Percentiles rank a stretch among this genome's conserved stretches.
Evolutionary conservation across 805 yeast species (phyloP).

Genomic region (Candida boidinii): DNA sequence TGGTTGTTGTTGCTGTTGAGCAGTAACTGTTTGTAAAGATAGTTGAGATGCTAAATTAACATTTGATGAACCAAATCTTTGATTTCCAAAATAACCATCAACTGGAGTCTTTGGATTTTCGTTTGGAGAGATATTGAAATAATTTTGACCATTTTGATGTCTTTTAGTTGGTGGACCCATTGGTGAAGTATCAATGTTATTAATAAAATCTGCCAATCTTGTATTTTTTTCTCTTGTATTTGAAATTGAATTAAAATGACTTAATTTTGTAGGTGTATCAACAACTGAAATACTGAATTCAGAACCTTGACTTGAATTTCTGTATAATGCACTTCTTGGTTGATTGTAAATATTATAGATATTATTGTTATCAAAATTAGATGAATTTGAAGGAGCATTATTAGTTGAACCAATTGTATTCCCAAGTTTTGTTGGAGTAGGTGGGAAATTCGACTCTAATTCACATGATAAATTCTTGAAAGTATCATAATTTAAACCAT

Average conservation of each 20-base stretch:
- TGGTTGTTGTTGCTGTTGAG: conserved; percentile 3
- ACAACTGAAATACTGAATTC: background rate
- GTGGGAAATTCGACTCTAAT: conserved; percentile 23
- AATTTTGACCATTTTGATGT: conserved; percentile 3
- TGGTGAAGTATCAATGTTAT: too few relatives aligned
- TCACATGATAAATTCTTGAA: conserved; percentile 11
- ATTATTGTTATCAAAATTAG: too few relatives aligned
- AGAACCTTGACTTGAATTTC: too few relatives aligned
- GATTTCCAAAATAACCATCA: conserved; percentile 15
- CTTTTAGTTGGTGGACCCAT: conserved; percentile 3
- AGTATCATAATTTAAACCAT: conserved; percentile 19
- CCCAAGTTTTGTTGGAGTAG: conserved; percentile 34
- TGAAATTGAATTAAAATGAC: background rate
- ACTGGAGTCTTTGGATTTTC: conserved; percentile 22
- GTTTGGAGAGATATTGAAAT: conserved; percentile 1
- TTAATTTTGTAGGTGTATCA: background rate
- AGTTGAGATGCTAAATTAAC: conserved; percentile 7
- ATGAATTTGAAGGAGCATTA: too few relatives aligned
- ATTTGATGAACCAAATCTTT: too few relatives aligned
- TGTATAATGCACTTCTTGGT: too few relatives aligned
- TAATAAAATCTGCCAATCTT: too few relatives aligned
- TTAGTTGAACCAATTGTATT: conserved; percentile 8
- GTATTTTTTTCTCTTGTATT: too few relatives aligned
- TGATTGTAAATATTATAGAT: too few relatives aligned
- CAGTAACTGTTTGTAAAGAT: conserved; percentile 6